These are phyloP conservation scores for Kalanchoe fedtschenkoi DNA, from an alignment of 164 flowering plant species.

Conservation along the genomic window DNA sequence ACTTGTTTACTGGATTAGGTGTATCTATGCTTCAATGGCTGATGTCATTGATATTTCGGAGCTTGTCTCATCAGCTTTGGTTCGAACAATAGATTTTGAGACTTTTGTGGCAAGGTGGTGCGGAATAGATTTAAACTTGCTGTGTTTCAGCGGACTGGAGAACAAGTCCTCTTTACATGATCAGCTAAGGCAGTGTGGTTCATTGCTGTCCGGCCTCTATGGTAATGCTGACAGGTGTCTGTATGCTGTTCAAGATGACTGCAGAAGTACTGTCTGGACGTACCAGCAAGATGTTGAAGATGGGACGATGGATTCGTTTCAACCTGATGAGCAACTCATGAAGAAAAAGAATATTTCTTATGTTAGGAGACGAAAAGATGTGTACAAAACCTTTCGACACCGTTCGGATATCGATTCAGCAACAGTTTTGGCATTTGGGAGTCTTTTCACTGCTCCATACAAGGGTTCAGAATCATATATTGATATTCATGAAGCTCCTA, in stretches of 20 bases:
- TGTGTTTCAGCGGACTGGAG: conserved; percentile 28
- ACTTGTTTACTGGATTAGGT: conserved; percentile 8
- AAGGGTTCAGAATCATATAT: conserved; percentile 73
- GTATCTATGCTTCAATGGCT: conserved; percentile 82
- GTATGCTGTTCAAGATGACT: conserved; percentile 69
- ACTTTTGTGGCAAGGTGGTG: conserved; percentile 59
- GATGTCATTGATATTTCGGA: conserved; percentile 70
- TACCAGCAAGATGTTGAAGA: conserved; percentile 39
- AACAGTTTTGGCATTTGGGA: conserved; percentile 73
- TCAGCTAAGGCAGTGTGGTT: conserved; percentile 58
- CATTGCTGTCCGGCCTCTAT: conserved; percentile 43
- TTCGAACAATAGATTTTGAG: conserved; percentile 60
- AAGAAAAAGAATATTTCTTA: conserved; percentile 57
- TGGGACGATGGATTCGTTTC: conserved; percentile 61
- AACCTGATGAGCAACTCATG: conserved; percentile 68
- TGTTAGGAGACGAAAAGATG: conserved; percentile 63
- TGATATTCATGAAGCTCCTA: conserved; percentile 57
- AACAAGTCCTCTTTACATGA: conserved; percentile 22
- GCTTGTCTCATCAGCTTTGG: conserved; percentile 30
- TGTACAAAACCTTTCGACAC: conserved; percentile 59
- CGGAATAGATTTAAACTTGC: conserved; percentile 23
- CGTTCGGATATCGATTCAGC: conserved; percentile 55
- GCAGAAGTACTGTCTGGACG: conserved; percentile 86
- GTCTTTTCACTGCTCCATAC: conserved; percentile 73
- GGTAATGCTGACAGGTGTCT: conserved; percentile 48